phyloP scores from a whole-genome alignment of 2,329 filamentous ascomycete species.

The Paracorniculantispora psalliotae region DNA sequence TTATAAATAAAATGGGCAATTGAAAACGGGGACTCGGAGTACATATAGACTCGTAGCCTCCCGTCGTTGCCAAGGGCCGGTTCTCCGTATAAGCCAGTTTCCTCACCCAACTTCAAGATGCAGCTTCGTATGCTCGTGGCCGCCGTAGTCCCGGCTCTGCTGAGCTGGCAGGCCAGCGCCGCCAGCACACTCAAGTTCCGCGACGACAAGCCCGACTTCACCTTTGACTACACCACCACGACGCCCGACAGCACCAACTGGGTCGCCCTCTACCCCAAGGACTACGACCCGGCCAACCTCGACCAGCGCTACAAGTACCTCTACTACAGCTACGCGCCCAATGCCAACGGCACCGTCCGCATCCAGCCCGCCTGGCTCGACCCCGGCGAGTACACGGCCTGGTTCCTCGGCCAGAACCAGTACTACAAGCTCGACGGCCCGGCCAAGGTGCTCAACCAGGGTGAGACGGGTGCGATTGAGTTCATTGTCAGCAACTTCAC shows the following conservation, averaged over 20 bases:
- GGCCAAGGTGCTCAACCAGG: not conserved
- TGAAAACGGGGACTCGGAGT: no score
- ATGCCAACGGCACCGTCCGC: constrained; percentile 14
- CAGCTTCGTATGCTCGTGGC: not conserved
- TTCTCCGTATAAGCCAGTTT: no score
- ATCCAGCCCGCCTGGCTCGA: constrained; percentile 1
- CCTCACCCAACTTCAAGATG: no score
- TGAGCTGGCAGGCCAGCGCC: not conserved
- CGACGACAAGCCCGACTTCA: constrained; percentile 13
- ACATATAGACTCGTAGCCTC: no score
- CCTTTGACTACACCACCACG: constrained; percentile 20
- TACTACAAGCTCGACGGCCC: constrained; percentile 3
- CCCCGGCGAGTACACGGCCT: constrained; percentile 8
- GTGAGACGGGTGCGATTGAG: constrained; percentile 15
- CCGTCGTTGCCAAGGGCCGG: no score
- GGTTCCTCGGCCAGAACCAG: not conserved
- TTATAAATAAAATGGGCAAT: no score
- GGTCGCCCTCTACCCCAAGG: constrained; percentile 21
- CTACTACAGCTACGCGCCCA: constrained; percentile 21
- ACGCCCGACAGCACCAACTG: constrained; percentile 20
- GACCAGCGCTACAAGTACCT: constrained; percentile 15
- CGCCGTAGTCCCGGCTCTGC: not conserved
- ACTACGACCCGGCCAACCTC: constrained; percentile 18
- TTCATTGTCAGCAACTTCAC: constrained; percentile 28
- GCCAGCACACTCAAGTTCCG: constrained; percentile 3